phyloP scores from a whole-genome alignment of 2,329 filamentous ascomycete genomes.

The Fusarium sp. region DNA sequence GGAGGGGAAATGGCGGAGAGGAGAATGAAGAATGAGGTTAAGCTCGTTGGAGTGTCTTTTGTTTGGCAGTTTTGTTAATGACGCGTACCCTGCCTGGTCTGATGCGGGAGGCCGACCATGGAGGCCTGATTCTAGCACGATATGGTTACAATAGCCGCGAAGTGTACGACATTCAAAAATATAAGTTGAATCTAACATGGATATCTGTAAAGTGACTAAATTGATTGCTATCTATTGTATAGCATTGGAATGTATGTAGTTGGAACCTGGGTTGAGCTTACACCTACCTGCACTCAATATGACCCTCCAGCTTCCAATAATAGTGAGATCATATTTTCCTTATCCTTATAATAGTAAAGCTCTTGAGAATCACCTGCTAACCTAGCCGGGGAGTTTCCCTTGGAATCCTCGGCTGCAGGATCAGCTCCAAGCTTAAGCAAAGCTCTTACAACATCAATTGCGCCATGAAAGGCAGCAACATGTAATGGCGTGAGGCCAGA shows the following conservation, averaged over 20 bases:
- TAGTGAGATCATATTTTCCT: not conserved
- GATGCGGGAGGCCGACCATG: slow-evolving; percentile 30
- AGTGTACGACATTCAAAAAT: fast-evolving
- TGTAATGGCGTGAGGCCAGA: not conserved
- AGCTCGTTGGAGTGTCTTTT: not conserved
- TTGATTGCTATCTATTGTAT: not conserved
- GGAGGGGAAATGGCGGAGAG: not conserved
- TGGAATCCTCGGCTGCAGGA: not conserved
- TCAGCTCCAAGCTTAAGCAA: not conserved
- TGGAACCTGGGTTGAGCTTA: not conserved
- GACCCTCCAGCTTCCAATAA: not conserved
- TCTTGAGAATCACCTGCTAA: not conserved
- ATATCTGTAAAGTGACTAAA: not conserved
- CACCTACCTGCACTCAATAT: not conserved
- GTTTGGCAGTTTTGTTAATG: slow-evolving; percentile 4
- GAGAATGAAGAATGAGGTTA: not conserved
- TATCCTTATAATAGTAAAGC: not conserved
- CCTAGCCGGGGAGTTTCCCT: not conserved
- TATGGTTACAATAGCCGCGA: not conserved
- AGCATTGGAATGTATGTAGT: not conserved
- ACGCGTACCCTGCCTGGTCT: slow-evolving; percentile 8
- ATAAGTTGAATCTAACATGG: fast-evolving
- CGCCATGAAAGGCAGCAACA: not conserved
- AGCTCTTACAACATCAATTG: not conserved
- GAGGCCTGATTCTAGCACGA: not conserved